Conservation (phyloP, 176 grass and related monocot genomes). For the Hyparrhenia diplandra region DNA sequence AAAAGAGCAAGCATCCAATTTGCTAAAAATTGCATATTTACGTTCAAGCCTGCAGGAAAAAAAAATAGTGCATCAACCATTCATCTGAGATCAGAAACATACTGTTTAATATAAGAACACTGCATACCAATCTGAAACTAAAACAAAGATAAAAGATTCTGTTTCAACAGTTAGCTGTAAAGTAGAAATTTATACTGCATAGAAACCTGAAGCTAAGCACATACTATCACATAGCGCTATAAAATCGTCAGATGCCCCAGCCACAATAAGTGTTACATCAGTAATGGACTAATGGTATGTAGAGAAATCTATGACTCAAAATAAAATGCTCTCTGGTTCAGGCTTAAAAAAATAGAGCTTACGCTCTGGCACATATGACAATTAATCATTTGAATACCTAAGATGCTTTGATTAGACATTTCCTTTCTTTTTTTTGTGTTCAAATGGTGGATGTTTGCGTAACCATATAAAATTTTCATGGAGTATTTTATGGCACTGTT, state of each 20-base stretch:
- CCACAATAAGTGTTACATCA: constrained; percentile 3
- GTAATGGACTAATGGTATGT: background rate
- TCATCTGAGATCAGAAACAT: background rate
- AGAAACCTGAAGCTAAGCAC: background rate
- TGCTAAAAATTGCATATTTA: constrained; percentile 93
- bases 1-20: constrained; percentile 96
- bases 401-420: background rate
- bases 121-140: background rate
- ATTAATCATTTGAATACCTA: background rate
- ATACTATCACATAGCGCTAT: background rate
- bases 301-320: background rate
- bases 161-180: background rate
- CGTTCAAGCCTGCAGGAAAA: constrained; percentile 66
- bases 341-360: background rate
- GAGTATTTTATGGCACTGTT: background rate
- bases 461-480: background rate
- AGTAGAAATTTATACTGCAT: background rate
- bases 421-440: background rate
- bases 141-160: background rate
- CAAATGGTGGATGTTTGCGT: background rate
- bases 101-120: background rate
- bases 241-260: background rate
- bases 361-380: background rate
- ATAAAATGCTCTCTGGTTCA: background rate
- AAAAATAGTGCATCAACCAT: constrained; percentile 5